phyloP scores from a whole-genome alignment of 2,329 filamentous ascomycete species.

The Ophiocordyceps australis region DNA sequence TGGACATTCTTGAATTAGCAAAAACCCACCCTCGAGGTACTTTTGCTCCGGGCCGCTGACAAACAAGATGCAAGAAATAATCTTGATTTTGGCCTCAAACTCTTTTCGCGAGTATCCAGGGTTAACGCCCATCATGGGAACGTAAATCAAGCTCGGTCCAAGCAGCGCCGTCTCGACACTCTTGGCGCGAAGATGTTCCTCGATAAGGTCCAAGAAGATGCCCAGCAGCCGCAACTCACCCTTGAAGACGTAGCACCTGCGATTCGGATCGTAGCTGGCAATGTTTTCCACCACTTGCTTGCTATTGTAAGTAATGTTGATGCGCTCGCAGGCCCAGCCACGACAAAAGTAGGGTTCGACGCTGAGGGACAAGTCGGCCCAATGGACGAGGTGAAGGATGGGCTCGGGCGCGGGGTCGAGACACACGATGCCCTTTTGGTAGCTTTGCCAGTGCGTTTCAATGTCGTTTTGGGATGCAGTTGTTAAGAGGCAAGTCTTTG shows the following conservation, averaged over 20 bases:
- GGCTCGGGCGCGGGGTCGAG: background rate
- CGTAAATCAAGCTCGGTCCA: background rate
- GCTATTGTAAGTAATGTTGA: too few relatives aligned
- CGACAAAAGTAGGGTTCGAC: background rate
- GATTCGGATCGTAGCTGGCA: conserved; percentile 1
- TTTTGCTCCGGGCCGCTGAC: too few relatives aligned
- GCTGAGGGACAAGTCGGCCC: background rate
- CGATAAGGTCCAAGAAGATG: conserved; percentile 1
- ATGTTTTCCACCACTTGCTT: background rate
- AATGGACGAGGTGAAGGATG: background rate
- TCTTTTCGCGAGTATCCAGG: background rate
- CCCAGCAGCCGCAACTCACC: conserved; percentile 3
- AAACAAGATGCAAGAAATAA: background rate
- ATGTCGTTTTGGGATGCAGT: background rate
- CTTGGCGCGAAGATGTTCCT: background rate
- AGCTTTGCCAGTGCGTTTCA: background rate
- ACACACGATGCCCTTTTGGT: background rate
- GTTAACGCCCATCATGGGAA: background rate
- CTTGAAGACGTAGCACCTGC: conserved; percentile 3
- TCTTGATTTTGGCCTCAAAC: conserved; percentile 1
- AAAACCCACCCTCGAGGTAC: too few relatives aligned
- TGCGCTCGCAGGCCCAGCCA: too few relatives aligned
- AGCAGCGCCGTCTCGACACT: background rate
- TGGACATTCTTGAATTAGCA: too few relatives aligned
- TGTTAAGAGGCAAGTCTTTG: too few relatives aligned